Percentiles rank a stretch among this genome's conserved stretches.
Conservation (phyloP, 768 basidiomycete species). For the Tylopilus subfusipes region DNA sequence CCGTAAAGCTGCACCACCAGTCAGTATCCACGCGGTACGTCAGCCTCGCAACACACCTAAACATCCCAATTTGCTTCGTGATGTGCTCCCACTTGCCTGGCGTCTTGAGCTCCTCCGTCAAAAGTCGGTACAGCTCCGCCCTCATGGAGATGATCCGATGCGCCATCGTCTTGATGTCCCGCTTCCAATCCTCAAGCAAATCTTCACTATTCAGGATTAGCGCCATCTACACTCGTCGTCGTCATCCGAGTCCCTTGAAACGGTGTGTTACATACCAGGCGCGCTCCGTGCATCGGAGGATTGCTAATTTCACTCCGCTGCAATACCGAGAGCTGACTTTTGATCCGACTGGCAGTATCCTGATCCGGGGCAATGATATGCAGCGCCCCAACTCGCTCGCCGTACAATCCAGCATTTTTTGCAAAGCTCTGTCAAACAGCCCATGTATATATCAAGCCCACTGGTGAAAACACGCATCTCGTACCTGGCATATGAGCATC, state of each 20-base stretch:
- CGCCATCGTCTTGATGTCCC: constrained; percentile 84
- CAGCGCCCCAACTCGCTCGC: constrained; percentile 92
- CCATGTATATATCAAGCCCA: constrained; percentile 9
- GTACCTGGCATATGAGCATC: constrained; percentile 83
- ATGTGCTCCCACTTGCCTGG: constrained; percentile 98
- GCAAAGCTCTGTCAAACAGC: constrained; percentile 75
- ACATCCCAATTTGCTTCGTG: constrained; percentile 95
- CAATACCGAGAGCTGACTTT: constrained; percentile 87
- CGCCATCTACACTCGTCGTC: constrained; percentile 48
- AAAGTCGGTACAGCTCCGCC: constrained; percentile 63
- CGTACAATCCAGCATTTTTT: constrained; percentile 94
- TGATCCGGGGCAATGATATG: constrained; percentile 67
- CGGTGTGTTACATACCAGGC: constrained; percentile 53
- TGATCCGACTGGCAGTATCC: constrained; percentile 69
- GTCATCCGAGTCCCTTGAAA: neutral
- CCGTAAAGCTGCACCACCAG: constrained; percentile 65
- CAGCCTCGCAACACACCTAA: constrained; percentile 54
- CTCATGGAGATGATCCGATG: constrained; percentile 84
- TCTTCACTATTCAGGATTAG: constrained; percentile 72
- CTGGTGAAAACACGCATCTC: neutral
- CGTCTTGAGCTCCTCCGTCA: constrained; percentile 72
- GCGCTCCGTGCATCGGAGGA: constrained; percentile 88
- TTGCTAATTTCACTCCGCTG: constrained; percentile 95
- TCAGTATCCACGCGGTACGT: constrained; percentile 9
- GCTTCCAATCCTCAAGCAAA: constrained; percentile 86